Base-by-base conservation (phyloP, 805 yeast genomes). In the Starmerella bombi region DNA sequence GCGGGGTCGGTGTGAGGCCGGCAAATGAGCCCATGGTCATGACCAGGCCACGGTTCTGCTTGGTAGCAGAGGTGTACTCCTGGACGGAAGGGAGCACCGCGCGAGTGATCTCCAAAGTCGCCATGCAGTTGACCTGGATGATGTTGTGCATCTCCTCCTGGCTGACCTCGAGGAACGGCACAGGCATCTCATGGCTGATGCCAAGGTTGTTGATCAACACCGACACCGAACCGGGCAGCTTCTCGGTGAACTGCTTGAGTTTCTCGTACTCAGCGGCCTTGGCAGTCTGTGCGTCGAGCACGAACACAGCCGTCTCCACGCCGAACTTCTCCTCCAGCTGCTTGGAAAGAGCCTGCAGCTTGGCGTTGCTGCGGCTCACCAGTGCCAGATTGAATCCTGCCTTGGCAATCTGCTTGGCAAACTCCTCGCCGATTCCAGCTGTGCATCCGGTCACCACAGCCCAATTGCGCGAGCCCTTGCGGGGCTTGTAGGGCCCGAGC, bases 401-500 rank as follows among this genome's bases (percentile, higher is more conserved):
- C 40, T 69, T 61, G 10, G 97, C 98, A 61, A 91, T 70, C 63
- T 88, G 97, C 20, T 63, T 56, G 2, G 95, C 77, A 57, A 73
- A 91, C 59, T 91, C 94, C 58, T 86, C 84, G 43, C 98, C 98
- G 55, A 91, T 80, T 27, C 98, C 98, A 59, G 91, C 97, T 36
- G 96, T 83, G 3, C 96, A 93, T 43, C 98, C 98, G 5, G 98
- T 91, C 15, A 91, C 72, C 25, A 91, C 80, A n/a, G 96, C 95
- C 88, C 95, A 91, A 31, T 72, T 34, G 3, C 20, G 10, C 18
- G 32, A 67, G 21, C 79, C 36, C 37, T 63, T 61, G 12, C 37
- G 45, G 34, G 44, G 37, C 22, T 41, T 40, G 41, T 51, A 50
- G 17, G 29, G 22, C 16, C 9, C 6, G 29, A 49, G 33, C 29